Conservation (phyloP, 23 red algal genomes). For the Cyanidiococcus yangmingshanensis region DNA sequence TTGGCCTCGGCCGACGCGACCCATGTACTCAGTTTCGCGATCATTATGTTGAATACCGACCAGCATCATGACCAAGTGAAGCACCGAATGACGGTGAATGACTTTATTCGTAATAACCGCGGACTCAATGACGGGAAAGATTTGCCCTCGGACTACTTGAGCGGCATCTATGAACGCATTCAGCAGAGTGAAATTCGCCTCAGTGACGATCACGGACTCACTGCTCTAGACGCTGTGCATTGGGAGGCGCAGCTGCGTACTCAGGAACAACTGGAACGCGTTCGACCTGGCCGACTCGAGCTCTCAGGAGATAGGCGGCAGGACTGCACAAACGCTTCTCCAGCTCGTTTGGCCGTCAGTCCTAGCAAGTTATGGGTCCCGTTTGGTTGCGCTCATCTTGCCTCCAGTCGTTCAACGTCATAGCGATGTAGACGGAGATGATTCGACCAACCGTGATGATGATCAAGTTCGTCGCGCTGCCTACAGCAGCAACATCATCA, state of each 20-base stretch:
- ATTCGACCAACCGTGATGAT: too few species aligned
- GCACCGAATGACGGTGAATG: constrained; percentile 85
- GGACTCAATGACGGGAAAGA: constrained; percentile 86
- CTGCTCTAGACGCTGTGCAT: constrained; percentile 49
- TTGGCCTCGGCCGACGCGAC: constrained; percentile 74
- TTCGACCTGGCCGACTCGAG: constrained; percentile 25
- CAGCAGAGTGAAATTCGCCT: constrained; percentile 65
- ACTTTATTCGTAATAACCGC: constrained; percentile 86
- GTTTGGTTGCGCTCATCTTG: constrained; percentile 60
- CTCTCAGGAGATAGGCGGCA: not conserved
- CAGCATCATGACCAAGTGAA: constrained; percentile 78
- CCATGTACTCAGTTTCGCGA: constrained; percentile 72
- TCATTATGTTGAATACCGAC: constrained; percentile 96
- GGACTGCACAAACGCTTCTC: not conserved
- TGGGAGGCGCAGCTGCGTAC: constrained; percentile 67
- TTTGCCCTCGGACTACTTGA: constrained; percentile 59
- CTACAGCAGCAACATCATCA: too few species aligned
- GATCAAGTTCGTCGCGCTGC: too few species aligned
- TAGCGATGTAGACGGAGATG: too few species aligned
- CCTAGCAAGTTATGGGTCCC: constrained; percentile 34
- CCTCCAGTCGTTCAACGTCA: too few species aligned
- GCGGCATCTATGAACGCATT: constrained; percentile 69
- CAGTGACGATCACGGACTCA: constrained; percentile 87
- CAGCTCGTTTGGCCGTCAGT: not conserved
- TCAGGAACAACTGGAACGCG: constrained; percentile 22